Base-by-base conservation (phyloP, 2,329 filamentous ascomycete species). In the Fusarium sp. region DNA sequence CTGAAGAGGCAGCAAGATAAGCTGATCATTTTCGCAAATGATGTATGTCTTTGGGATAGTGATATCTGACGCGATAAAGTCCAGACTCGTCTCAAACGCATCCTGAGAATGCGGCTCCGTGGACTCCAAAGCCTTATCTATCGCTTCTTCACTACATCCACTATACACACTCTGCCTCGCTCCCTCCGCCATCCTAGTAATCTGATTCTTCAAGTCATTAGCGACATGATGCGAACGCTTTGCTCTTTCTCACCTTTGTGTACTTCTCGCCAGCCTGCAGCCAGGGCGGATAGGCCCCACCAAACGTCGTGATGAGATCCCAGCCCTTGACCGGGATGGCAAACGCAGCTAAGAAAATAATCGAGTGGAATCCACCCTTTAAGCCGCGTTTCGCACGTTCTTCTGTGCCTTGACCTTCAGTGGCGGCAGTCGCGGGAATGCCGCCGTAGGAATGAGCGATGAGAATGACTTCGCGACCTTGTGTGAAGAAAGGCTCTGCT, bases 371-470 rank as follows among this genome's bases (percentile, higher is more conserved):
- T 45, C 65, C 65, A n/a, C 60, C 66, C 18, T 51, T 52, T 3
- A 69, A 33, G 4, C 57, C 38, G 24, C 33, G 17, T 2, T 49
- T 12, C 14, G 39, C 44, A 48, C 64, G 35, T 15, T 69, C 66
- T 3, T 57, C 10, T 8, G 22, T 45, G 13, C 65, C 65, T 45
- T 65, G 65, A 4, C 41, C 51, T 11, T 70, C 39, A 0, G 61
- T 70, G 2, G 67, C 65, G 7, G 56, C 58, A 6, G 65, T 70
- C 1, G 67, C 65, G 14, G 67, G 67, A n/a, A 70, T 70, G 1
- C 67, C 67, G 14, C 67, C 67, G 22, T 70, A 70, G 2, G 67
- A 70, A n/a, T 70, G 67, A n/a, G 58, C 67, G 6, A 70, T 56
- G 3, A 70, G 52, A 15, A 69, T 58, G 8, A 69, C 58, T 2